phyloP scores from a whole-genome alignment of 192 early-diverging fungal genomes.

The Gigaspora rosea region DNA sequence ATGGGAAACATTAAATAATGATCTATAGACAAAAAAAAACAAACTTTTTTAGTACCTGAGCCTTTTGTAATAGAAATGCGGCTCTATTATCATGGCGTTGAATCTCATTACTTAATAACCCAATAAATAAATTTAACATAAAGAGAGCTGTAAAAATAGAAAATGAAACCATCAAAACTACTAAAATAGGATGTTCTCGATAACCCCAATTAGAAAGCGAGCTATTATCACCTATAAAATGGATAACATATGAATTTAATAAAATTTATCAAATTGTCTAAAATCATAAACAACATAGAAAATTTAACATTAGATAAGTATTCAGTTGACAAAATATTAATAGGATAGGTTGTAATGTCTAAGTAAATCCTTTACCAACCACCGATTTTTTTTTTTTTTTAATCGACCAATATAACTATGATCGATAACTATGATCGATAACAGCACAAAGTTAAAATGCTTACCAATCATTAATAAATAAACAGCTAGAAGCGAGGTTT shows the following conservation, averaged over 20 bases:
- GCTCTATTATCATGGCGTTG: background rate
- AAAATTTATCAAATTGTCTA: background rate
- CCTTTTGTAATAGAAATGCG: background rate
- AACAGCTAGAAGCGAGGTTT: background rate
- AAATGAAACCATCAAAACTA: background rate
- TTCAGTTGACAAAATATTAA: background rate
- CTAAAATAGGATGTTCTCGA: background rate
- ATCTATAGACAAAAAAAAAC: too few relatives aligned
- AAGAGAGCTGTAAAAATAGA: background rate
- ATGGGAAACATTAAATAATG: too few relatives aligned
- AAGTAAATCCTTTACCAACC: background rate
- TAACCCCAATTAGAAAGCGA: background rate
- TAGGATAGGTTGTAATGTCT: background rate
- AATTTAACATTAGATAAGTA: background rate
- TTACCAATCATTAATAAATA: background rate
- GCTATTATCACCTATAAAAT: background rate
- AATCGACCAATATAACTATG: background rate
- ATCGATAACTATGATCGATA: background rate
- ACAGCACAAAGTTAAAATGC: background rate
- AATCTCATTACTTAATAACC: background rate
- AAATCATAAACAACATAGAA: background rate
- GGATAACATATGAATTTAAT: too few relatives aligned
- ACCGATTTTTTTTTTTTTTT: background rate
- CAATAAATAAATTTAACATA: conserved; percentile 3
- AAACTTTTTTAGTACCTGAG: too few relatives aligned